These are phyloP conservation scores for Apophysomyces sp. DNA, from an alignment of 371 early-diverging fungal genomes.

Conservation along the genomic window DNA sequence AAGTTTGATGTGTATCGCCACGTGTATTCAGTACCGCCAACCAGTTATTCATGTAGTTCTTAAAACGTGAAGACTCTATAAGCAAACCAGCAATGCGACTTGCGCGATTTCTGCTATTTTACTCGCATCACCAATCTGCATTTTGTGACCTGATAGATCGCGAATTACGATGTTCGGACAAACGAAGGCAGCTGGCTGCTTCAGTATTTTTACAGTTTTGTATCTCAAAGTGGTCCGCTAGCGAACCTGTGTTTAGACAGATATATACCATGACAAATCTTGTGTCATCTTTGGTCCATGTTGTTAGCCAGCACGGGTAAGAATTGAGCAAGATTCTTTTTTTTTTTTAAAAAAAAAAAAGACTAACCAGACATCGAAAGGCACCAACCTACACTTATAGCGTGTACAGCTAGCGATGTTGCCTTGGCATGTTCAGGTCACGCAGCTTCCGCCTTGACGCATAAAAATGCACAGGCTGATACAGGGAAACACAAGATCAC, in stretches of 20 bases:
- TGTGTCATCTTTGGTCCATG: not conserved
- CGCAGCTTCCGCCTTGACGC: not conserved
- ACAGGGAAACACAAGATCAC: not conserved
- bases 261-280: not conserved
- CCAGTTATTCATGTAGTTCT: not conserved
- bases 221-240: not conserved
- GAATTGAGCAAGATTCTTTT: too few relatives aligned
- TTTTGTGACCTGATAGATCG: not conserved
- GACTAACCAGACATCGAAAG: not conserved
- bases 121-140: not conserved
- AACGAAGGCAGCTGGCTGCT: conserved; percentile 2
- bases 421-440: not conserved
- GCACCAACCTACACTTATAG: conserved; percentile 4
- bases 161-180: not conserved
- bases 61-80: not conserved
- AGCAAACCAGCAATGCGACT: not conserved
- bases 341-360: not conserved
- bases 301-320: not conserved
- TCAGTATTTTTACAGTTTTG: not conserved
- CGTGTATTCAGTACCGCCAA: not conserved
- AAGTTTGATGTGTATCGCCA: not conserved
- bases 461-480: not conserved
- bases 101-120: not conserved
- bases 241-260: not conserved
- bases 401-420: conserved; percentile 2